Evolutionary conservation across 495 filamentous ascomycete genomes (phyloP).

Genomic region (Aspergillus sparsus): DNA sequence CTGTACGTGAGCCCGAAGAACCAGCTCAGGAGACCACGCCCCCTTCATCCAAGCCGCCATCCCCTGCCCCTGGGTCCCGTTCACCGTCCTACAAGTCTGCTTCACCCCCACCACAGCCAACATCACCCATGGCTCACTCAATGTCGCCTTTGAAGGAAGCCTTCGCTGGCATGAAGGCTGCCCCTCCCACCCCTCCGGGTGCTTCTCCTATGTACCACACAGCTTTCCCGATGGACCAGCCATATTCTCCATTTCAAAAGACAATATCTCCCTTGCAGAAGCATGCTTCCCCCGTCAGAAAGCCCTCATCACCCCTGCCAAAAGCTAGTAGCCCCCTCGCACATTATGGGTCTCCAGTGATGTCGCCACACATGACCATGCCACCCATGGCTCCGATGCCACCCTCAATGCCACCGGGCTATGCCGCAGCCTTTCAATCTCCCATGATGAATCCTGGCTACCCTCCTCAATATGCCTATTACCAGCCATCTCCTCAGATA

Average conservation of each 20-base stretch:
- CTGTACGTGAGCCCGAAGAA: conserved; percentile 14
- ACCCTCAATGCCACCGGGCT: conserved; percentile 32
- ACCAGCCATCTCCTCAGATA: conserved; percentile 25
- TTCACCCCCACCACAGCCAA: conserved; percentile 20
- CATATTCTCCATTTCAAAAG: conserved; percentile 26
- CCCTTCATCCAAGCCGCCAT: conserved; percentile 20
- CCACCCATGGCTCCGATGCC: conserved; percentile 28
- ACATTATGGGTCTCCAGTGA: conserved; percentile 41
- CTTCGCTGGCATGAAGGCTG: conserved; percentile 17
- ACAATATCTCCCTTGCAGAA: conserved; percentile 27
- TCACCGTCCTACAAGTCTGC: conserved; percentile 22
- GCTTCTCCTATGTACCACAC: conserved; percentile 23
- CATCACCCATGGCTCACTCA: conserved; percentile 19
- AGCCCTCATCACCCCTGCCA: conserved; percentile 37
- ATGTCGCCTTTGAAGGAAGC: conserved; percentile 10
- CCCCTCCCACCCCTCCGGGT: conserved; percentile 21
- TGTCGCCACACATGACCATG: conserved; percentile 35
- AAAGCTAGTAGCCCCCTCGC: conserved; percentile 45
- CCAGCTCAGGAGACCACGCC: conserved; percentile 22
- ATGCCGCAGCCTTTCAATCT: conserved; percentile 37
- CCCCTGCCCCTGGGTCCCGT: conserved; percentile 20
- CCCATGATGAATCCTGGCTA: conserved; percentile 42
- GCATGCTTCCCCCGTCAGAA: conserved; percentile 26
- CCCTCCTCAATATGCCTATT: conserved; percentile 41
- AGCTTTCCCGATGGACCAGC: conserved; percentile 18